Base-by-base conservation (phyloP, 192 early-diverging fungal genomes). In the Piromyces sp. region DNA sequence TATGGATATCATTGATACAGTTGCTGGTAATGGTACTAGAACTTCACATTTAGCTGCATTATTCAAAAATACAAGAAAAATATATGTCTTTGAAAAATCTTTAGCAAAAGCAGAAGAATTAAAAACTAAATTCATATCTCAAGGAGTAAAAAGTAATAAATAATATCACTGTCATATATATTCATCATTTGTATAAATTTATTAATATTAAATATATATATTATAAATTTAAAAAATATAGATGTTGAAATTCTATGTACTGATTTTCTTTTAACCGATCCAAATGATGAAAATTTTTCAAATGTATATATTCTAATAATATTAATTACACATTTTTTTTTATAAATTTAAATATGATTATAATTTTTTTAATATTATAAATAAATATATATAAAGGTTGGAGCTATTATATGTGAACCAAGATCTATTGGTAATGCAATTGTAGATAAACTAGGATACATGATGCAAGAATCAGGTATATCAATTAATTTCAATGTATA, bases 1-100 rank as follows among this genome's bases (percentile, higher is more conserved):
- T 80, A 30, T 51, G 80, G 42, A 36, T 28, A 82, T 89, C 15
- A 83, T 90, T 30, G 88, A 88, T 82, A 85, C 89, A 0, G 79
- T 86, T 15, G 88, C 88, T 17, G 89, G 89, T 19, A 88, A 88
- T 78, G 89, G 89, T 89, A 51, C 42, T 15, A 51, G 42, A 51
- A 51, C 42, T 22, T 51, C 42, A 17, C 42, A 51, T 51, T 51
- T 51, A 51, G 42, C 42, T 22, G 42, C 42, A 51, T 51, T 51
- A 22, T 51, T 51, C 15, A 51, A 51, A 51, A 51, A 51, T 51
- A 22, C 42, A 0, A 51, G 42, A 51, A 51, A 51, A 51, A 51
- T 51, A 51, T 51, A 5, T 51, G 19, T 51, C 3, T 51, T 51
- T 51, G 42, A 51, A 51, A 51, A 51, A 51, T 51, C 42, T 4